Percentiles rank a stretch among this genome's conserved stretches.
phyloP scores from a whole-genome alignment of 2,329 filamentous ascomycete genomes.

The Penicillium sp. region DNA sequence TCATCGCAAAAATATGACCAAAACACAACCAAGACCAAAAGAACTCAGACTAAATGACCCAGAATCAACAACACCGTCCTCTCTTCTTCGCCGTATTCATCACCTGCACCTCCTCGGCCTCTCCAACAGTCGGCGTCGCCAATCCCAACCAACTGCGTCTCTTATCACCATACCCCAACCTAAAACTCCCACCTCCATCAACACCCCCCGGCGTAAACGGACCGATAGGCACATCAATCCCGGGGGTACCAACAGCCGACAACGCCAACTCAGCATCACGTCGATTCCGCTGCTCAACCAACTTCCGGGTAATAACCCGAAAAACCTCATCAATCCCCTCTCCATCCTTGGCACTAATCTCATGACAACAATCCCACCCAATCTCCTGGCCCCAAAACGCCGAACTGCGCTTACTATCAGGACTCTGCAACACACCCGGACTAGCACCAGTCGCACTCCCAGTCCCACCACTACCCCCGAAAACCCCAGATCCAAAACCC shows the following conservation, averaged over 20 bases:
- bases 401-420: slow-evolving; percentile 54
- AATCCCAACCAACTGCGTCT: slow-evolving; percentile 71
- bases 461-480: neutral
- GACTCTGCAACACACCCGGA: slow-evolving; percentile 38
- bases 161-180: slow-evolving; percentile 65
- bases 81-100: slow-evolving; percentile 43
- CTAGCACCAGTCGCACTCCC: slow-evolving; percentile 27
- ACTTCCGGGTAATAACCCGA: slow-evolving; percentile 83
- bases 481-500: slow-evolving; percentile 18
- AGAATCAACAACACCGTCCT: slow-evolving; percentile 50
- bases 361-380: slow-evolving; percentile 96
- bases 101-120: slow-evolving; percentile 38
- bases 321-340: slow-evolving; percentile 98
- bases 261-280: slow-evolving; percentile 56
- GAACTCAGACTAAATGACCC: neutral
- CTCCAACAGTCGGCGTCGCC: slow-evolving; percentile 54
- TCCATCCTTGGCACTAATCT: slow-evolving; percentile 91
- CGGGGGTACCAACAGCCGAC: slow-evolving; percentile 55
- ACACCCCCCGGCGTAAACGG: slow-evolving; percentile 57
- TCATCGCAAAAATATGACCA: slow-evolving; percentile 3
- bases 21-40: neutral
- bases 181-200: slow-evolving; percentile 63
- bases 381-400: slow-evolving; percentile 83
- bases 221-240: slow-evolving; percentile 41
- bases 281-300: slow-evolving; percentile 71